Base-by-base conservation (phyloP, 2,329 filamentous ascomycete species). In the Achaetomium macrosporum region DNA sequence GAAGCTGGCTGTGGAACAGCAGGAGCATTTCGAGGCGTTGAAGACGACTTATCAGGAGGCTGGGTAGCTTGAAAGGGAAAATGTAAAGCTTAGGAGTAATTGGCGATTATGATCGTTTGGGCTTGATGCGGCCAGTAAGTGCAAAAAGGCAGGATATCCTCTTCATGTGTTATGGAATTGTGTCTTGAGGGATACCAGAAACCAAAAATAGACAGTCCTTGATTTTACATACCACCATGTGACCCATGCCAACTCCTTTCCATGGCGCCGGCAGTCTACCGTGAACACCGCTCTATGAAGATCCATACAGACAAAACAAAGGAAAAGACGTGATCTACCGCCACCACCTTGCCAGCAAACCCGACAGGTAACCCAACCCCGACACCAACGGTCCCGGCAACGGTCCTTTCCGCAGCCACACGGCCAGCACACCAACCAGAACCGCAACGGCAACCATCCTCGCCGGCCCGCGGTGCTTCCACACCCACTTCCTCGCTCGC, bases 1-100 rank as follows among this genome's bases (percentile, higher is more conserved):
- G 4, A 88, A 88, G 67, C 68, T 92, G 64, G 82, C 87, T 1
- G 72, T 74, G 20, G 90, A 96, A 64, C 84, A 92, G 68, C 84
- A 85, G 69, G 76, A 76, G 60, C 81, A 90, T 69, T 91, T 93
- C 66, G 85, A 87, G 65, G 74, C 74, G 50, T 67, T 90, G 60
- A 86, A 84, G 68, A 69, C 68, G 50, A 74, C 75, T 25, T 80
- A 82, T 61, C 77, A 80, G 59, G 78, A 82, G 58, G 71, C 63
- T 51, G 68, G 65, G 37, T 71, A 59, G 43, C 15, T 3, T 10
- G n/a, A 30, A 16, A 7, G 20, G 20, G 25, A 11, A 15, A 35
- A 9, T 11, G 11, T 35, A 5, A 9, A 5, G 9, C 4, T 37
- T 13, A 11, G 17, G 10, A 10, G 36, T 42, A 8, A 8, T 15